phyloP scores from a whole-genome alignment of 192 early-diverging fungal genomes.

The Umbelopsis sp. region DNA sequence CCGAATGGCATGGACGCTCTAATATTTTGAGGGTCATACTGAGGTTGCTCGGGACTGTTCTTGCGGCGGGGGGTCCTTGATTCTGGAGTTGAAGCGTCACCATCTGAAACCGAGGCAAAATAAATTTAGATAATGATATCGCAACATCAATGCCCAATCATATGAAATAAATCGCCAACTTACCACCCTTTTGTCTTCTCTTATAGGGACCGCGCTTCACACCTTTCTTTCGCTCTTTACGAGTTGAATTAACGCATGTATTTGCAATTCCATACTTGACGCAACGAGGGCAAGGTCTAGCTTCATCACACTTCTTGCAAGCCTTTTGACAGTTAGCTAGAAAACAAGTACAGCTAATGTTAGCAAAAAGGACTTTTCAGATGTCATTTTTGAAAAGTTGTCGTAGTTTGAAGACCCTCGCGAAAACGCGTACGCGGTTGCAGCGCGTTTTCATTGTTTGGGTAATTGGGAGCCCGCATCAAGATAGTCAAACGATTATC shows the following conservation, averaged over 20 bases:
- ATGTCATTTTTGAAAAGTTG: not conserved
- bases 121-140: too few relatives aligned
- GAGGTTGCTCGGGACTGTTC: not conserved
- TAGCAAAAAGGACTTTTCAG: slow-evolving; percentile 11
- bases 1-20: slow-evolving; percentile 16
- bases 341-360: not conserved
- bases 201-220: slow-evolving; percentile 88
- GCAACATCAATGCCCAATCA: not conserved
- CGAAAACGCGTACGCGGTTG: slow-evolving; percentile 12
- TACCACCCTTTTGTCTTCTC: slow-evolving; percentile 40
- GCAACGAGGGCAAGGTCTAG: slow-evolving; percentile 84
- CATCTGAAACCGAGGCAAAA: not conserved
- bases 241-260: slow-evolving; percentile 74
- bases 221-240: slow-evolving; percentile 83
- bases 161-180: not conserved
- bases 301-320: slow-evolving; percentile 91
- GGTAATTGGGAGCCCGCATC: slow-evolving; percentile 14
- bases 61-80: slow-evolving; percentile 7
- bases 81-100: slow-evolving; percentile 6
- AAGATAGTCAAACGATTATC: not conserved
- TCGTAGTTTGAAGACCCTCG: slow-evolving; percentile 11
- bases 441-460: slow-evolving; percentile 14
- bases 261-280: slow-evolving; percentile 68
- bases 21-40: not conserved
- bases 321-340: slow-evolving; percentile 83